Base-by-base conservation (phyloP, 495 filamentous ascomycete genomes). In the Hypoxylon intermedium region DNA sequence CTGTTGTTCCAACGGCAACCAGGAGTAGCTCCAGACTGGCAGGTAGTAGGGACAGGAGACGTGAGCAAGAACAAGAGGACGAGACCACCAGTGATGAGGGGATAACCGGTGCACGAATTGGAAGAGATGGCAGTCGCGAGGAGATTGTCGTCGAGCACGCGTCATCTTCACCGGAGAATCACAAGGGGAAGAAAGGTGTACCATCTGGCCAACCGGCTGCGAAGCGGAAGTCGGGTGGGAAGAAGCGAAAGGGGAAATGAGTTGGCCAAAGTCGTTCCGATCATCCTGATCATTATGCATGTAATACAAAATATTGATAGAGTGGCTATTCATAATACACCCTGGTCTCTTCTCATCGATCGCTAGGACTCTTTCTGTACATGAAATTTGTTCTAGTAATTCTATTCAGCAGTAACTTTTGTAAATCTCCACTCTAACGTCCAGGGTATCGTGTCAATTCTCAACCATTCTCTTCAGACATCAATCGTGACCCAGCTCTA, bases 191-290 rank as follows among this genome's bases (percentile, higher is more conserved):
- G 57, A 72, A 72, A 43, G 45, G 58, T 31, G 63, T 26, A 26
- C 24, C 70, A 12, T 20, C 53, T 3, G 36, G 40, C 38, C 49
- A 52, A 18, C 55, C 68, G 36, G 53, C 69, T 38, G 13, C 44
- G 3, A 73, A 71, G 53, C 68, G 69, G 48, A 73, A 76, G 53
- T 21, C 65, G 11, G 58, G 57, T 31, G 44, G 63, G 21, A 60
- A 54, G 26, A 65, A 63, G 43, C 57, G 68, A 16, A 67, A 67
- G 59, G 71, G 64, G 20, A 75, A 72, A 60, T 67, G 19, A 63
- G 34, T 21, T 12, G 30, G 44, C 47, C 46, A 49, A 38, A 23
- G 40, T 42, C 51, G 26, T 38, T 20, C 33, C 38, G 9, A 38
- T 50, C 40, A 24, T 51, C 38, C 36, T 45, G 45, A 54, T 58